These are phyloP conservation scores for Sphaceloma murrayae DNA, from an alignment of 2,329 filamentous ascomycete genomes.

Conservation along the genomic window DNA sequence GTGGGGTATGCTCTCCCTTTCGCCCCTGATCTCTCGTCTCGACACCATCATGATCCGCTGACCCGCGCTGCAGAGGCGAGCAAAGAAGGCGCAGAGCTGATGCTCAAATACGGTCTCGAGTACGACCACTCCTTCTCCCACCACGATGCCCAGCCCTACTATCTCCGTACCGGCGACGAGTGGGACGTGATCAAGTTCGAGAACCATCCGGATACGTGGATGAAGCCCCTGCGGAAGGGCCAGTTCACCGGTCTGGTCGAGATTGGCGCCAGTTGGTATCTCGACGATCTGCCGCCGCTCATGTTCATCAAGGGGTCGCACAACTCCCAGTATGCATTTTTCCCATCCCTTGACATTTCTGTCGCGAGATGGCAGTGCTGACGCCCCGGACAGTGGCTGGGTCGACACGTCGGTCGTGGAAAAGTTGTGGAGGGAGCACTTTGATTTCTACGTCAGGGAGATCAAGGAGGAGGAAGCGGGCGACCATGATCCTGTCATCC, in stretches of 20 bases:
- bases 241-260: conserved; percentile 54
- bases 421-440: conserved; percentile 57
- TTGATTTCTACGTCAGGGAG: conserved; percentile 66
- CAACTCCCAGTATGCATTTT: conserved; percentile 46
- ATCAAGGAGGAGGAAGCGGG: conserved; percentile 50
- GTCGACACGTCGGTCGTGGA: conserved; percentile 45
- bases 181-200: conserved; percentile 61
- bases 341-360: not conserved
- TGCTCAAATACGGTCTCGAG: conserved; percentile 58
- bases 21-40: no score
- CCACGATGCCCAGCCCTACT: conserved; percentile 49
- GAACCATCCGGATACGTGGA: conserved; percentile 54
- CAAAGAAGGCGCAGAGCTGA: conserved; percentile 55
- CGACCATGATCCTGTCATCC: conserved; percentile 6
- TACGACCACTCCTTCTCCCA: conserved; percentile 61
- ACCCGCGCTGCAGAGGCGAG: not conserved
- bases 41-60: no score
- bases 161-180: conserved; percentile 49
- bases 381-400: not conserved
- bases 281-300: conserved; percentile 52
- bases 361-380: no score
- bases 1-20: conserved; percentile 21
- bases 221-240: conserved; percentile 54
- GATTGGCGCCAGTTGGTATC: conserved; percentile 34
- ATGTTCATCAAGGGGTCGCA: conserved; percentile 61